A percentile compares a stretch with the other conserved stretches of the same genome.
Conservation (phyloP, 768 basidiomycete genomes). For the Suillus ampliporus region DNA sequence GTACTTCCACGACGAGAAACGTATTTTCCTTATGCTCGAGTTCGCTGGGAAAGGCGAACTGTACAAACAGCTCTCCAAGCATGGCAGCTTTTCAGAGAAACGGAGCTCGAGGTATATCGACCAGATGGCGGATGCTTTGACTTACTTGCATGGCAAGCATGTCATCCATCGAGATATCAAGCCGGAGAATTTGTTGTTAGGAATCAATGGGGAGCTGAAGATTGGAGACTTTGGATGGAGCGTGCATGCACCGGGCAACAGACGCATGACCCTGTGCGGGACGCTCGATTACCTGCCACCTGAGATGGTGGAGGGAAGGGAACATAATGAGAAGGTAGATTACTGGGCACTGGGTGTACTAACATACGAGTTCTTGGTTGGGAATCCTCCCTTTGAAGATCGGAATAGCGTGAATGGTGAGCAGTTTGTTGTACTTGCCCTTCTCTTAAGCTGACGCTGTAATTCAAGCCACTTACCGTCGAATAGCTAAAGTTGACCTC, state of each 20-base stretch:
- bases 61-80: conserved; percentile 92
- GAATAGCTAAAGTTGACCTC: conserved; percentile 89
- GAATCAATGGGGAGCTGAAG: conserved; percentile 96
- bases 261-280: conserved; percentile 91
- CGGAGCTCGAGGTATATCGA: conserved; percentile 90
- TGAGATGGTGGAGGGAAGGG: conserved; percentile 95
- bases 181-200: conserved; percentile 94
- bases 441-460: conserved; percentile 14
- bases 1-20: conserved; percentile 97
- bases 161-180: conserved; percentile 99
- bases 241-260: conserved; percentile 92
- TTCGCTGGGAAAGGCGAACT: conserved; percentile 97
- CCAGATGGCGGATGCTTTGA: conserved; percentile 97
- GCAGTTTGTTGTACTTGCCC: conserved; percentile 26
- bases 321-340: conserved; percentile 91
- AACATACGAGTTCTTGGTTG: conserved; percentile 92
- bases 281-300: conserved; percentile 97
- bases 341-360: conserved; percentile 98
- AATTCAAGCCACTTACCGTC: conserved; percentile 79
- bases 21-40: conserved; percentile 98
- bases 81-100: conserved; percentile 87
- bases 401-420: conserved; percentile 74
- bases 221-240: conserved; percentile 99
- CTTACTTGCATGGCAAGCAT: conserved; percentile 92
- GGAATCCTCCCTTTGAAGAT: conserved; percentile 88